Conservation (phyloP, 2,329 filamentous ascomycete genomes). For the Alternaria sp. region DNA sequence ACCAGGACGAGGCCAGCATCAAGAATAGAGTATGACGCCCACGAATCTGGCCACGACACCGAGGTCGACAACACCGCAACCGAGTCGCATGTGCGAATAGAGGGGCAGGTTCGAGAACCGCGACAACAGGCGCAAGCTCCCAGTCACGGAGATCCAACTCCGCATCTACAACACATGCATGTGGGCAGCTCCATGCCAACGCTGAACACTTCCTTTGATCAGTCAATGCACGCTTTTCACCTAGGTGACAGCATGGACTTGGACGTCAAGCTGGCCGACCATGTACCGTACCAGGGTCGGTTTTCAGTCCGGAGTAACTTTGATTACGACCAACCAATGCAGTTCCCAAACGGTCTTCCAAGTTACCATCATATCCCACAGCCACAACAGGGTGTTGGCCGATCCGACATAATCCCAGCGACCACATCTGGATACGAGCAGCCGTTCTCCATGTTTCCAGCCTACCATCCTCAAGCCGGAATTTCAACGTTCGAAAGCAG, state of each 20-base stretch:
- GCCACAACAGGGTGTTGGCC: not conserved
- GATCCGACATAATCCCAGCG: not conserved
- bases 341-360: constrained; percentile 7
- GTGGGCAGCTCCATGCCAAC: constrained; percentile 1
- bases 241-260: constrained; percentile 14
- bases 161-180: not conserved
- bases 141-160: not conserved
- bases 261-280: constrained; percentile 20
- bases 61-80: constrained; percentile 29
- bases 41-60: constrained; percentile 30
- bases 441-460: constrained; percentile 14
- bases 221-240: constrained; percentile 12
- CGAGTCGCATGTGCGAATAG: not conserved
- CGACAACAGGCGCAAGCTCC: not conserved
- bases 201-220: constrained; percentile 17
- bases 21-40: constrained; percentile 6
- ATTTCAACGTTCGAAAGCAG: constrained; percentile 6
- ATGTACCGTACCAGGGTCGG: constrained; percentile 5
- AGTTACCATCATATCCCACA: constrained; percentile 11
- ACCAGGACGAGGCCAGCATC: not conserved
- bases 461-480: constrained; percentile 10
- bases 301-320: constrained; percentile 3
- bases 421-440: constrained; percentile 12
- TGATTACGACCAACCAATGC: constrained; percentile 13
- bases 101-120: not conserved